Percentiles rank a stretch among this genome's conserved stretches.
Conservation (phyloP, 345 rosid genomes). For the Syzygium aqueum region DNA sequence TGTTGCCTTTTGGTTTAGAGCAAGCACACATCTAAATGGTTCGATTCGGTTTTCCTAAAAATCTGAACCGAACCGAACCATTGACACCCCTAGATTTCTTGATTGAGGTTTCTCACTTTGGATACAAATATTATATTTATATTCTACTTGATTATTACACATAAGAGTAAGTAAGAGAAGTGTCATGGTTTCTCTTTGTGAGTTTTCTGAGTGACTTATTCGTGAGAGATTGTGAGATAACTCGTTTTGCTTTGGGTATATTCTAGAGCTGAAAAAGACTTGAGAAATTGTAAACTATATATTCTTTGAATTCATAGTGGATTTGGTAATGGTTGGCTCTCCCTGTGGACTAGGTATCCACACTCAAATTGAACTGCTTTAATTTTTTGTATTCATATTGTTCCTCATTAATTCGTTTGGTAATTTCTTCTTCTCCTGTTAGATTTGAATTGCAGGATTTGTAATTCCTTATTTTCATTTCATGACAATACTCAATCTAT, state of each 20-base stretch:
- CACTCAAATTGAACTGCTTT: rapidly evolving
- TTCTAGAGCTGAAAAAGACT: background rate
- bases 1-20: too few relatives aligned
- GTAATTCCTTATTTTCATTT: background rate
- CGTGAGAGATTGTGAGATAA: background rate
- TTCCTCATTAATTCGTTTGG: background rate
- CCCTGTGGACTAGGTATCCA: rapidly evolving
- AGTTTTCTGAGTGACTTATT: background rate
- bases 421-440: background rate
- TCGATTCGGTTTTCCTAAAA: too few relatives aligned
- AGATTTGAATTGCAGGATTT: background rate
- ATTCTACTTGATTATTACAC: background rate
- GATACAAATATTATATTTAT: background rate
- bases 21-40: too few relatives aligned
- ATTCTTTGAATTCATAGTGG: background rate
- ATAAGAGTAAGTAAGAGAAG: background rate
- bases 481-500: background rate
- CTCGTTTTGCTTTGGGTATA: background rate
- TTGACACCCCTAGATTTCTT: background rate
- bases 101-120: background rate
- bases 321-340: rapidly evolving
- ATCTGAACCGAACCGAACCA: too few relatives aligned
- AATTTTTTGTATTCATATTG: background rate
- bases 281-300: background rate
- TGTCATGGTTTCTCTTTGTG: background rate